Conservation (phyloP, 2,329 filamentous ascomycete species). For the Diaporthe destruens region DNA sequence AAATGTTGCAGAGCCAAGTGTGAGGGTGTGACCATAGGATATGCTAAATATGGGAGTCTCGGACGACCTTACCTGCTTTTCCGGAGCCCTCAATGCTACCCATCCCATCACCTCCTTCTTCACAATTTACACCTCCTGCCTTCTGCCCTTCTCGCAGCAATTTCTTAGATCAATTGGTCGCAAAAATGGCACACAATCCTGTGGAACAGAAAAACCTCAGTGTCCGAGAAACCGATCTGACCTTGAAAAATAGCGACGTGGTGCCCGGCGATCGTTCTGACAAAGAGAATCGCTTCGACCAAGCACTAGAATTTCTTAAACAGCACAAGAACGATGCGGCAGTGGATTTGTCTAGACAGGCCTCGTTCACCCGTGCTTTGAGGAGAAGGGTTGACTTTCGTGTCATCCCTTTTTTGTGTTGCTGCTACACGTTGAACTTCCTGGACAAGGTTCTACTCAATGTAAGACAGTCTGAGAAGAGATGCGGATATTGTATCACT, state of each 20-base stretch:
- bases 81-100: background rate
- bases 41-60: background rate
- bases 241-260: background rate
- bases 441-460: conserved; percentile 22
- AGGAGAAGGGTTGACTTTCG: conserved; percentile 18
- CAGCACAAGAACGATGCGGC: conserved; percentile 19
- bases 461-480: background rate
- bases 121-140: no score
- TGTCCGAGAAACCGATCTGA: background rate
- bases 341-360: conserved; percentile 11
- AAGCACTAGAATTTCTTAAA: conserved; percentile 15
- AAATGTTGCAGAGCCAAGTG: background rate
- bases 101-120: background rate
- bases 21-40: background rate
- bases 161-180: no score
- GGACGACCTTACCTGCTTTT: background rate
- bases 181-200: background rate
- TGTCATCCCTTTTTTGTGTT: conserved; percentile 24
- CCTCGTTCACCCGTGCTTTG: conserved; percentile 22
- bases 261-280: background rate
- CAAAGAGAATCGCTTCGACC: conserved; percentile 7
- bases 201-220: background rate
- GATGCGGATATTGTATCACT: no score
- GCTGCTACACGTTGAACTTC: conserved; percentile 24
- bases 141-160: no score